A percentile compares a stretch with the other conserved stretches of the same genome.
Conservation (phyloP, 345 rosid genomes). For the Laguncularia racemosa region DNA sequence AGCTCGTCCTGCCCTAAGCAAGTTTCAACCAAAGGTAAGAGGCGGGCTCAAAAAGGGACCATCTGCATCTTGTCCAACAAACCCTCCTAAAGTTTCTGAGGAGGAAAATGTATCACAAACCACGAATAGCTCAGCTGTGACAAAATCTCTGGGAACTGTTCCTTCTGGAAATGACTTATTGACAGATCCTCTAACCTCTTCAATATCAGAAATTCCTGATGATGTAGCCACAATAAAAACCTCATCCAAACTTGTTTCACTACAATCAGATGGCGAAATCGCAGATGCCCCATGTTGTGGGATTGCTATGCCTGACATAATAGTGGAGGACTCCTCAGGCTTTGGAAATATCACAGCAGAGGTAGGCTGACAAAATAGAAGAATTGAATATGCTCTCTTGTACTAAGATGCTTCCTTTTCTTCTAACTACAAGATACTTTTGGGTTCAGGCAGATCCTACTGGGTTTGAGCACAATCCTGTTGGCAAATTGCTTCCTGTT, state of each 20-base stretch:
- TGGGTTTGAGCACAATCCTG: conserved; percentile 1
- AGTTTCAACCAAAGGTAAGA: conserved; percentile 40
- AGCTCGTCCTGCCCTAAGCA: conserved; percentile 26
- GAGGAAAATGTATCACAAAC: conserved; percentile 2
- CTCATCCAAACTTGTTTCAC: not conserved
- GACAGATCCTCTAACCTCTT: not conserved
- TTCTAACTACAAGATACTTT: not conserved
- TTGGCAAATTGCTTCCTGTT: no score
- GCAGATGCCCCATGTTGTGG: conserved; percentile 3
- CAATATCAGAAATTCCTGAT: conserved; percentile 3
- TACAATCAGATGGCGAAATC: not conserved
- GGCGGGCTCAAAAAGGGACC: conserved; percentile 9
- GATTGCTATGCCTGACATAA: not conserved
- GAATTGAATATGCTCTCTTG: not conserved
- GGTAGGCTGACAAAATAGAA: conserved; percentile 1
- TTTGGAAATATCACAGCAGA: conserved; percentile 4
- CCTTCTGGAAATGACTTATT: conserved; percentile 3
- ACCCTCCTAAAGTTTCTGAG: not conserved
- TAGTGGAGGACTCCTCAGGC: conserved; percentile 1
- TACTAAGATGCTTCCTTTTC: not conserved
- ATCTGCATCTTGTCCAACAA: conserved; percentile 9
- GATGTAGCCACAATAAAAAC: not conserved
- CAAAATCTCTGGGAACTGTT: not conserved
- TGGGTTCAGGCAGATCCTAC: conserved; percentile 3
- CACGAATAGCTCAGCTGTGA: conserved; percentile 2